These are phyloP conservation scores for Neostapfia colusana DNA, from an alignment of 176 grass and related monocot species.

Conservation along the genomic window DNA sequence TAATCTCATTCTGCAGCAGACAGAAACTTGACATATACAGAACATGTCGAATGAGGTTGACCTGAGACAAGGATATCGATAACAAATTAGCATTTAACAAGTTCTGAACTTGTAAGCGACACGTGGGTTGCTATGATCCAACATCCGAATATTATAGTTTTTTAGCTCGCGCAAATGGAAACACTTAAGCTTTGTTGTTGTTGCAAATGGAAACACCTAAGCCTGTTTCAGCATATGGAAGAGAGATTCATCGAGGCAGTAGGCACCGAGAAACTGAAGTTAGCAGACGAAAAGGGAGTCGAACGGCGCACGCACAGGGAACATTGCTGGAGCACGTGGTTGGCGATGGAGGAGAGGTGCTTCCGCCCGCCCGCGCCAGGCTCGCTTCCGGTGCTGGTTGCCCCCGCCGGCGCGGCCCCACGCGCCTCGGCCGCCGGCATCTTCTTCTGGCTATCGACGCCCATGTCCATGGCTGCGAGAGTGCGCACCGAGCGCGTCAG, in stretches of 20 bases:
- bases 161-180: neutral
- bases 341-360: slow-evolving; percentile 76
- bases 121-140: too few species aligned
- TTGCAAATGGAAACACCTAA: neutral
- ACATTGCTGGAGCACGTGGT: slow-evolving; percentile 62
- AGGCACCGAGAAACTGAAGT: neutral
- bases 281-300: neutral
- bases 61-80: too few species aligned
- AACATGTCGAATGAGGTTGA: too few species aligned
- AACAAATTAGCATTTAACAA: too few species aligned
- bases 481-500: neutral
- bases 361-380: slow-evolving; percentile 30
- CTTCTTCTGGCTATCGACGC: neutral
- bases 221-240: neutral
- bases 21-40: neutral
- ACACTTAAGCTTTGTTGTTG: too few species aligned
- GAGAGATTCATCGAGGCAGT: neutral
- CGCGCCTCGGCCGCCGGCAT: neutral
- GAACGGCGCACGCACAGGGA: slow-evolving; percentile 42
- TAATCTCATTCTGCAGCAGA: neutral
- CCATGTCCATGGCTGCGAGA: slow-evolving; percentile 21
- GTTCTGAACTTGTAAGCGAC: neutral
- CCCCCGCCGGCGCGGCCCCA: neutral
- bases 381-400: neutral
- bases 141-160: too few species aligned